Evolutionary conservation across 768 basidiomycete genomes (phyloP).

Genomic region (Gymnopilus dilepis): DNA sequence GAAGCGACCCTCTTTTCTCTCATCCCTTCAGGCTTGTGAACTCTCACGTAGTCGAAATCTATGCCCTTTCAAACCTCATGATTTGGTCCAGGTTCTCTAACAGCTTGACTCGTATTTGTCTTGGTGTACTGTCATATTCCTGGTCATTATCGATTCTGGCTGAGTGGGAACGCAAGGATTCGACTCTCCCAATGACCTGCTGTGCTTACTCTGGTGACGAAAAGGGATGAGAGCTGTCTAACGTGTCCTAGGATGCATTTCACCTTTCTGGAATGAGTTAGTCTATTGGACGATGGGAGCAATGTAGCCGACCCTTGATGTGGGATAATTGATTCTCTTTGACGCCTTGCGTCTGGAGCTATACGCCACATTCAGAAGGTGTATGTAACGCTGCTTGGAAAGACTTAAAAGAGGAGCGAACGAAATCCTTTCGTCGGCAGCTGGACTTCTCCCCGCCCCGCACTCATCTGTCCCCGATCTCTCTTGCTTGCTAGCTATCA

Average conservation of each 20-base stretch:
- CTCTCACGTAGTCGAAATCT: background rate
- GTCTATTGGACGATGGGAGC: background rate
- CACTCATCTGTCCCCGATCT: background rate
- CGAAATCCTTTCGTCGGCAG: background rate
- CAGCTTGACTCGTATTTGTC: too few relatives aligned
- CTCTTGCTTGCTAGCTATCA: background rate
- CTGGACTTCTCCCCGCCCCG: background rate
- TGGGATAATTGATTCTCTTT: slow-evolving; percentile 2
- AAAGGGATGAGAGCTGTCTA: background rate
- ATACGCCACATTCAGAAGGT: slow-evolving; percentile 5
- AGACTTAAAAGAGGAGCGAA: background rate
- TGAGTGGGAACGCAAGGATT: too few relatives aligned
- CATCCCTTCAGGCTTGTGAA: background rate
- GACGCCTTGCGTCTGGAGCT: background rate
- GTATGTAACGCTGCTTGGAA: background rate
- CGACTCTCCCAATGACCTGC: too few relatives aligned
- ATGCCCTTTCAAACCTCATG: background rate
- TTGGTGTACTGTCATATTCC: background rate
- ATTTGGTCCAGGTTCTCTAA: too few relatives aligned
- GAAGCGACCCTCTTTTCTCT: background rate
- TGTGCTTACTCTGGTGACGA: background rate
- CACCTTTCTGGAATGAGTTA: background rate
- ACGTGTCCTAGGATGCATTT: background rate
- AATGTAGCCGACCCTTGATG: slow-evolving; percentile 8
- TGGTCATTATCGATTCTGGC: too few relatives aligned